These are phyloP conservation scores for Apiotrichum sp. DNA, from an alignment of 1,284 basidiomycete species.

Conservation along the genomic window DNA sequence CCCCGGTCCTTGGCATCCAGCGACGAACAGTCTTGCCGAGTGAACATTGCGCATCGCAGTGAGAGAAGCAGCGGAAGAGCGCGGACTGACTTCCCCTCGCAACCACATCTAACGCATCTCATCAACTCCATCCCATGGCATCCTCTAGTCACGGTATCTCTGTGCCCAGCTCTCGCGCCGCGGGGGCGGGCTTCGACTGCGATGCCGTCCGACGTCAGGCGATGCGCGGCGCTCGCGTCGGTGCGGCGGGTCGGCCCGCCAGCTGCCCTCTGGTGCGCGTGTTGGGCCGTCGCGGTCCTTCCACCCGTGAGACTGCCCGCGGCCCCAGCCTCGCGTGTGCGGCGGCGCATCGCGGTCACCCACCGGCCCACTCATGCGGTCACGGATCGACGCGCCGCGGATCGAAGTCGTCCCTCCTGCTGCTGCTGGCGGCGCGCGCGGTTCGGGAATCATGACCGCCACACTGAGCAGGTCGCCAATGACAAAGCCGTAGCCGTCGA, in stretches of 20 bases:
- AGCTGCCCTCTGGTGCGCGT: slow-evolving; percentile 11
- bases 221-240: neutral
- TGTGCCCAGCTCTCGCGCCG: slow-evolving; percentile 2
- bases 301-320: neutral
- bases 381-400: neutral
- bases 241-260: slow-evolving; percentile 15
- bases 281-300: slow-evolving; percentile 8
- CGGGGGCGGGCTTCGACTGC: slow-evolving; percentile 7
- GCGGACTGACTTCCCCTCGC: no score
- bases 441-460: slow-evolving; percentile 31
- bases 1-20: no score
- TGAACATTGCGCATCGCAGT: no score
- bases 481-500: slow-evolving; percentile 39
- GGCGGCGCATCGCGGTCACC: slow-evolving; percentile 1
- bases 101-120: no score
- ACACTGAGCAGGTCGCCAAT: slow-evolving; percentile 40
- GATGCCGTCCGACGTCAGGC: slow-evolving; percentile 1
- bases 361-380: neutral
- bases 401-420: neutral
- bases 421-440: slow-evolving; percentile 11
- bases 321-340: slow-evolving; percentile 3
- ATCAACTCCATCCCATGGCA: no score
- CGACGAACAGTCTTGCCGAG: no score
- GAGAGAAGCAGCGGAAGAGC: no score
- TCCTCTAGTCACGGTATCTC: neutral